Conservation (phyloP, 805 yeast species). For the Jamesozyma gamospora region DNA sequence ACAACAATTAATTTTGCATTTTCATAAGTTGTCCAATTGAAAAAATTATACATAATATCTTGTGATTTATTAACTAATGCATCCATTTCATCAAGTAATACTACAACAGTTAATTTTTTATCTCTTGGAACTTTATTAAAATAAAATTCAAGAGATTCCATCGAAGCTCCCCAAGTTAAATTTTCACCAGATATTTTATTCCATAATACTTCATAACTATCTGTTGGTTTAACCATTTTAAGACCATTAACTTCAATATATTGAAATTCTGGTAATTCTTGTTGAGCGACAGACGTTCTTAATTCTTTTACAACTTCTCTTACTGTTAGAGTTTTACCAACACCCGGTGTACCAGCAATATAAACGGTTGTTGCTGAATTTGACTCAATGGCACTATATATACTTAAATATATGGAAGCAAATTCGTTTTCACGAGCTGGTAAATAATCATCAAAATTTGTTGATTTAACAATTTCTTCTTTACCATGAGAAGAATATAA, state of each 20-base stretch:
- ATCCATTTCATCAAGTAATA: constrained; percentile 86
- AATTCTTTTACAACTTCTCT: constrained; percentile 74
- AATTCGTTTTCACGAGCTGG: constrained; percentile 88
- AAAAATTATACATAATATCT: constrained; percentile 85
- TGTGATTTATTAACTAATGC: constrained; percentile 74
- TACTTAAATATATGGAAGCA: constrained; percentile 51
- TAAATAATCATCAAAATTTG: constrained; percentile 37
- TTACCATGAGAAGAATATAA: constrained; percentile 36
- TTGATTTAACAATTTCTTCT: constrained; percentile 31
- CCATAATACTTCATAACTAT: constrained; percentile 80
- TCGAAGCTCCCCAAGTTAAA: constrained; percentile 54
- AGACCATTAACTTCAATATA: constrained; percentile 87
- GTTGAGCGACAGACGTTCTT: constrained; percentile 32
- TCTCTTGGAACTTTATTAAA: constrained; percentile 37
- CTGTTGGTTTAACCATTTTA: constrained; percentile 66
- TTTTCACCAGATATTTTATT: constrained; percentile 53
- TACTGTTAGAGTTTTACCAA: constrained; percentile 92
- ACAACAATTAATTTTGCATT: constrained; percentile 74
- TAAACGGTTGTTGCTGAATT: constrained; percentile 77
- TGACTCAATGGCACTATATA: constrained; percentile 62
- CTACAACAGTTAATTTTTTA: constrained; percentile 43
- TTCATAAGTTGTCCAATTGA: constrained; percentile 90
- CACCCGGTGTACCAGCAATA: constrained; percentile 96
- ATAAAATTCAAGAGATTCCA: constrained; percentile 58
- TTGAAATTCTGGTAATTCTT: constrained; percentile 43